These are phyloP conservation scores for Lippia alba DNA, from an alignment of 305 asterid species.

Conservation along the genomic window DNA sequence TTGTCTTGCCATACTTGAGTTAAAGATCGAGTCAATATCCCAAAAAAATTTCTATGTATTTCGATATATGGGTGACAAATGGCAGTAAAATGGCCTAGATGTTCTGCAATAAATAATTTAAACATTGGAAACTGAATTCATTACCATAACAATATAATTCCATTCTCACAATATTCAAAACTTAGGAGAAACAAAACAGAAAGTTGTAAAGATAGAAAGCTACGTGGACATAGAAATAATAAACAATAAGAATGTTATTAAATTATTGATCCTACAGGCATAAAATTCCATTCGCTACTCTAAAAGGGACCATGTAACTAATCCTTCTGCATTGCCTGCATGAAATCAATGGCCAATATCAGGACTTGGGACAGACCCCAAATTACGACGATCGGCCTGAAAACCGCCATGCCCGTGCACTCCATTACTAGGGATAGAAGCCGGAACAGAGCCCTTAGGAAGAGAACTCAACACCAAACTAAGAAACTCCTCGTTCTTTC, in stretches of 20 bases:
- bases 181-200: no score
- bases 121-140: no score
- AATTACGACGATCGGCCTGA: constrained; percentile 19
- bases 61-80: no score
- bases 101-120: no score
- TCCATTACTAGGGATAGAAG: constrained; percentile 38
- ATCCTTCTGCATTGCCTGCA: neutral
- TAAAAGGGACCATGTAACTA: neutral
- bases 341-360: constrained; percentile 33
- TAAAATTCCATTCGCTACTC: neutral
- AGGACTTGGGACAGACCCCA: constrained; percentile 42
- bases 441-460: constrained; percentile 28
- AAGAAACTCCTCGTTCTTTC: neutral
- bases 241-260: no score
- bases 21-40: no score
- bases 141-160: no score
- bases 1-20: no score
- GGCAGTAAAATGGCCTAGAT: no score
- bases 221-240: neutral
- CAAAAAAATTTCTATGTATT: no score
- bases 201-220: no score
- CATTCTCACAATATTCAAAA: no score
- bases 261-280: neutral
- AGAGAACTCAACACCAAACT: neutral
- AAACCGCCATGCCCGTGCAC: neutral